A percentile compares a stretch with the other conserved stretches of the same genome.
Conservation (phyloP, 495 filamentous ascomycete species). For the Penicillium dipodomyicola region DNA sequence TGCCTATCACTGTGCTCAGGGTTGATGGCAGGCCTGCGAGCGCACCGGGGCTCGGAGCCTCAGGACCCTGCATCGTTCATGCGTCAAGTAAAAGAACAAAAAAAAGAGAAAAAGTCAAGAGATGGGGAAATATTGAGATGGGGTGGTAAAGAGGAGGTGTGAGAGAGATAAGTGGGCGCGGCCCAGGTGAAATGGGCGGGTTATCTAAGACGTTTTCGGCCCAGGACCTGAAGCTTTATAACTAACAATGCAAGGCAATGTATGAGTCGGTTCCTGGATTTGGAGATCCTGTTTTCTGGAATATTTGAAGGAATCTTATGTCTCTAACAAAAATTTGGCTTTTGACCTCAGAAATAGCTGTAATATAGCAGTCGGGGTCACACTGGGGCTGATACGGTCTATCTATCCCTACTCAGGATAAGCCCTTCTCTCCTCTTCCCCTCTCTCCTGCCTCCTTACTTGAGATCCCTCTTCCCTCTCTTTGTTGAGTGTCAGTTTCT, state of each 20-base stretch:
- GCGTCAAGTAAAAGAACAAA: not conserved
- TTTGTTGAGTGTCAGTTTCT: not conserved
- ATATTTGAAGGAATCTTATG: not conserved
- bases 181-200: conserved; percentile 7
- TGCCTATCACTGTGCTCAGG: conserved; percentile 35
- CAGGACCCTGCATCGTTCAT: conserved; percentile 49
- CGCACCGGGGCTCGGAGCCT: conserved; percentile 44
- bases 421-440: conserved; percentile 20
- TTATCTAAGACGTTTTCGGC: conserved; percentile 38
- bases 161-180: conserved; percentile 17
- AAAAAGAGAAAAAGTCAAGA: not conserved
- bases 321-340: not conserved
- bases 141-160: conserved; percentile 16
- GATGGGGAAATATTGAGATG: not conserved
- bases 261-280: conserved; percentile 1
- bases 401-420: conserved; percentile 24
- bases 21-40: conserved; percentile 41
- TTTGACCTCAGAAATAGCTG: not conserved
- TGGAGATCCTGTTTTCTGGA: not conserved
- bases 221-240: not conserved
- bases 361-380: conserved; percentile 14
- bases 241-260: conserved; percentile 4
- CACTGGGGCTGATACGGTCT: not conserved
- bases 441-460: conserved; percentile 24
- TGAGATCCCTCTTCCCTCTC: conserved; percentile 17